phyloP scores from a whole-genome alignment of 768 basidiomycete species.

The Grammothele lineata region DNA sequence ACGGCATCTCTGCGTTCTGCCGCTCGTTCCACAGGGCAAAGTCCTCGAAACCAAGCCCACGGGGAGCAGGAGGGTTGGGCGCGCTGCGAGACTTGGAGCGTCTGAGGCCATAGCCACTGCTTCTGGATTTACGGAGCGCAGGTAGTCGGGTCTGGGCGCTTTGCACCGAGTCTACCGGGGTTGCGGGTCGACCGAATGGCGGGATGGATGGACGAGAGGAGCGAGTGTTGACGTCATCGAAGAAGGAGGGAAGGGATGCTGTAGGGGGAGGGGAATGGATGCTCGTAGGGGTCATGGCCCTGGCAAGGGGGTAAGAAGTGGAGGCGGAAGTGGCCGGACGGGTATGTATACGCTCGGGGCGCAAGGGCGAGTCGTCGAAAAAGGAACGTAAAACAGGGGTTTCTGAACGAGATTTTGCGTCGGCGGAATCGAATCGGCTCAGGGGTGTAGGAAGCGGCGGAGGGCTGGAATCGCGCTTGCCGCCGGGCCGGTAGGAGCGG shows the following conservation, averaged over 20 bases:
- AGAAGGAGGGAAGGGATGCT: conserved; percentile 13
- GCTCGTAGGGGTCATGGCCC: conserved; percentile 4
- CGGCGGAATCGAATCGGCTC: too few species aligned
- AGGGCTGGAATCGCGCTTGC: conserved; percentile 10
- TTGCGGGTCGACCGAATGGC: conserved; percentile 15
- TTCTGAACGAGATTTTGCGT: neutral
- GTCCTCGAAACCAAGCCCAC: conserved; percentile 6
- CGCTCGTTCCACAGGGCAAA: neutral
- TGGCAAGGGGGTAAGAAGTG: conserved; percentile 2
- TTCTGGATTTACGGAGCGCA: conserved; percentile 15
- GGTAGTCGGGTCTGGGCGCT: conserved; percentile 16
- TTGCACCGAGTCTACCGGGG: conserved; percentile 1
- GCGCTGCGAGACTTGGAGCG: neutral
- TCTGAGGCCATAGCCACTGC: conserved; percentile 8
- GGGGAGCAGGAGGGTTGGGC: neutral
- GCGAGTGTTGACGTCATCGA: conserved; percentile 7
- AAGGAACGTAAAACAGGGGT: conserved; percentile 12
- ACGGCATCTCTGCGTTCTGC: conserved; percentile 8
- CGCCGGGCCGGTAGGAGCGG: conserved; percentile 12
- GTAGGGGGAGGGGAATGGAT: neutral
- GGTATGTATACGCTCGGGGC: conserved; percentile 8
- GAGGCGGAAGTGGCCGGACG: conserved; percentile 10
- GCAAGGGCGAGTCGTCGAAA: conserved; percentile 14
- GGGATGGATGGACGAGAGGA: neutral
- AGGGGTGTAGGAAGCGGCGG: conserved; percentile 4